Percentiles rank a stretch among this genome's conserved stretches.
These are phyloP conservation scores for Myrica gale DNA, from an alignment of 306 rosid species.

Conservation along the genomic window DNA sequence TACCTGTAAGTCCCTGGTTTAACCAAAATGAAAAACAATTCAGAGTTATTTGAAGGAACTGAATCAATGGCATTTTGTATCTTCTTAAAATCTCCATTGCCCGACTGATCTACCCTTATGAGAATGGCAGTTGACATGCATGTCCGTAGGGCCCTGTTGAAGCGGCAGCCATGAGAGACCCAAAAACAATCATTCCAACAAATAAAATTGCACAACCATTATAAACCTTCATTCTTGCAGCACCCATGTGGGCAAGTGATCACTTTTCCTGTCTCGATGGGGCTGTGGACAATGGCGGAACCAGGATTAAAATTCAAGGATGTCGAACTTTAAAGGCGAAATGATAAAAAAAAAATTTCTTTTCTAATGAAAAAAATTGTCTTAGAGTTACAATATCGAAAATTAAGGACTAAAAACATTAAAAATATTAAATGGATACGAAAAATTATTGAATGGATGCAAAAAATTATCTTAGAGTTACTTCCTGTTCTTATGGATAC, in stretches of 20 bases:
- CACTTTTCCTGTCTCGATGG: neutral
- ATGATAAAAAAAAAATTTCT: no score
- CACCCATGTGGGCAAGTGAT: slow-evolving; percentile 8
- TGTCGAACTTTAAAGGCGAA: no score
- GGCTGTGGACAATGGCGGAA: no score
- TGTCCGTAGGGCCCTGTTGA: neutral
- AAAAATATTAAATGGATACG: no score
- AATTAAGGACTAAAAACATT: no score
- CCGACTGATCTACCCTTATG: slow-evolving; percentile 41
- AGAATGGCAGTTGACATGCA: slow-evolving; percentile 32
- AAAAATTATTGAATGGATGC: no score
- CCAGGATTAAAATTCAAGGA: no score
- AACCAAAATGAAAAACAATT: slow-evolving; percentile 38
- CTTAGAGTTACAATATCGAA: no score
- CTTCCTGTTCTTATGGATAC: no score
- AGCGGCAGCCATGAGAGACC: slow-evolving; percentile 15
- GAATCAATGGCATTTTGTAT: slow-evolving; percentile 53
- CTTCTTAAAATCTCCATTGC: slow-evolving; percentile 39
- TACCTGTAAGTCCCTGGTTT: slow-evolving; percentile 37
- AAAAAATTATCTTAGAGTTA: no score
- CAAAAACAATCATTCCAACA: neutral
- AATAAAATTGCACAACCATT: neutral
- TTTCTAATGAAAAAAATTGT: no score
- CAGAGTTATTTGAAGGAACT: slow-evolving; percentile 40
- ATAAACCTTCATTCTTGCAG: neutral